Evolutionary conservation across 257 asterid genomes (phyloP).

Genomic region (Salvia rosmarinus): DNA sequence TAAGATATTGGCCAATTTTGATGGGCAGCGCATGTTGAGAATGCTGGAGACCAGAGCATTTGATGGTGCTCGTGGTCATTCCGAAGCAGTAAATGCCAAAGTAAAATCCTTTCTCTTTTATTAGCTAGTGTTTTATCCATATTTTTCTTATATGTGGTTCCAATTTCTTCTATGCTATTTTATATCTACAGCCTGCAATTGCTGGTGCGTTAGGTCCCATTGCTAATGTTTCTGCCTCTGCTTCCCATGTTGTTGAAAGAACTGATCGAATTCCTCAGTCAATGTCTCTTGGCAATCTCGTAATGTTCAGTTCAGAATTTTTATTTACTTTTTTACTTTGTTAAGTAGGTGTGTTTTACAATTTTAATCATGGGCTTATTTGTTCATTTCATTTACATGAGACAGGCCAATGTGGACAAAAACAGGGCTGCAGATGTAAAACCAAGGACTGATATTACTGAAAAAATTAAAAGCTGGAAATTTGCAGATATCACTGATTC

Average conservation of each 20-base stretch:
- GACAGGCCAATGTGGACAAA: slow-evolving; percentile 80
- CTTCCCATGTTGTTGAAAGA: slow-evolving; percentile 72
- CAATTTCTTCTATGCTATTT: slow-evolving; percentile 13
- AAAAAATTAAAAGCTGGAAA: slow-evolving; percentile 83
- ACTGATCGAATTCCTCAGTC: slow-evolving; percentile 75
- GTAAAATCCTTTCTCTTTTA: slow-evolving; percentile 39
- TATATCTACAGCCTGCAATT: slow-evolving; percentile 63
- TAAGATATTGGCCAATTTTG: slow-evolving; percentile 81
- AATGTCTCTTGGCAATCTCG: slow-evolving; percentile 84
- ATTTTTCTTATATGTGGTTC: slow-evolving; percentile 23
- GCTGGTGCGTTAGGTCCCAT: slow-evolving; percentile 74
- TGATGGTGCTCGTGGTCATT: slow-evolving; percentile 78
- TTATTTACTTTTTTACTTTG: neutral
- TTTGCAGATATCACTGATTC: slow-evolving; percentile 77
- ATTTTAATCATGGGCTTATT: neutral
- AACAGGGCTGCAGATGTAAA: slow-evolving; percentile 79
- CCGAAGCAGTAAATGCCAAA: slow-evolving; percentile 81
- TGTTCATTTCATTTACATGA: slow-evolving; percentile 39
- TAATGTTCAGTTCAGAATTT: slow-evolving; percentile 32
- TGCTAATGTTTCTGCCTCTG: slow-evolving; percentile 60
- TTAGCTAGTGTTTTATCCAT: neutral
- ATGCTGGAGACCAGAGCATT: slow-evolving; percentile 85
- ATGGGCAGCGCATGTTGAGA: slow-evolving; percentile 89
- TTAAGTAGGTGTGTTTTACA: neutral
- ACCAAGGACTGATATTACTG: slow-evolving; percentile 75